Evolutionary conservation across 1,139 yeast species (phyloP), one percentile per base, ranked within the genome.

Genomic region (Sugiyamaella paludigena): DNA sequence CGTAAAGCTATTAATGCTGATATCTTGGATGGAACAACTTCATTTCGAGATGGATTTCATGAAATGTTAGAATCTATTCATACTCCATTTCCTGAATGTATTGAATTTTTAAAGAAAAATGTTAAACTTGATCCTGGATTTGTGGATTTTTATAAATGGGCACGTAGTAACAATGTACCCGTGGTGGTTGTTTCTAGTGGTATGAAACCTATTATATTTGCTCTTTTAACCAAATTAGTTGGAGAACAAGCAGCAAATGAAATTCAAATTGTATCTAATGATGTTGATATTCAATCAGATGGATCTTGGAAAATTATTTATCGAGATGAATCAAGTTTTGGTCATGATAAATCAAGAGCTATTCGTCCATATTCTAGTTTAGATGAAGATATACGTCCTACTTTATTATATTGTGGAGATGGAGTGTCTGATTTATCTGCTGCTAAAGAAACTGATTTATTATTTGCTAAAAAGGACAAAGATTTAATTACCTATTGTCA

Each of bases 391-490:
- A 61, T 66, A 27, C 72, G 78, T 51, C 89, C 92, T 9, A 72
- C 75, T 40, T 75, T 89, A 60, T 87, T 91, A 66, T 92, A 92
- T 74, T 87, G 95, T 64, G 98, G 98, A 50, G 98, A 92, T 66
- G 99, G 99, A 53, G 97, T 92, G 28, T 84, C 95, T 48, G 99
- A 92, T 67, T 75, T 92, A 58, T 81, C 89, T 53, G 98, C 98
- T 26, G 98, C 98, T 30, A 83, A 85, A 64, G 97, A 92, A 67
- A 89, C 98, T 44, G 91, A 94, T 67, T 74, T 91, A 60, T 73
- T 92, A 59, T 92, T 92, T 69, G 98, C 98, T 48, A 92, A 89
- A 72, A 81, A 81, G 57, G 98, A 97, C 42, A 82, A 85, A 61
- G 98, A 92, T 66, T 78, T 92, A 60, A 85, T 92, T 58, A 84